Evolutionary conservation across 2,329 filamentous ascomycete species (phyloP).

Genomic region (Fusarium circinatum): DNA sequence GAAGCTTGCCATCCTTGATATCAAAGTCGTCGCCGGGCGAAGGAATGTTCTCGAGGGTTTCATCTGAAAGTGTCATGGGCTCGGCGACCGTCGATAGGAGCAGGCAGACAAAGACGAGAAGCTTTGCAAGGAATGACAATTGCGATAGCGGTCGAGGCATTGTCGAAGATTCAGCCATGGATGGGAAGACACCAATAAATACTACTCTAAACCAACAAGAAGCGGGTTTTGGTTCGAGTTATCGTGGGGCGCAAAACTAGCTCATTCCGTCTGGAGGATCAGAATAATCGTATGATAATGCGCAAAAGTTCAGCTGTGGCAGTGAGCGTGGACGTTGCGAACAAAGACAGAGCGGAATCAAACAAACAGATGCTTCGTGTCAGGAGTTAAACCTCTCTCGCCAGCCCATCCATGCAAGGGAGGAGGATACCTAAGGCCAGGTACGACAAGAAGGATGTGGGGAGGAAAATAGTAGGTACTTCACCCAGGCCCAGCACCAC

Average conservation of each 20-base stretch:
- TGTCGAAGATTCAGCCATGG: slow-evolving; percentile 30
- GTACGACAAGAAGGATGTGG: slow-evolving; percentile 22
- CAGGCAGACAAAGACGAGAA: slow-evolving; percentile 32
- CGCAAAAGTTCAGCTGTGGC: not conserved
- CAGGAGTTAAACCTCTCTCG: slow-evolving; percentile 27
- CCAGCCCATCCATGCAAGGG: slow-evolving; percentile 34
- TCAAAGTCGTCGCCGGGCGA: slow-evolving; percentile 81
- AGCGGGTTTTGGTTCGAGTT: slow-evolving; percentile 32
- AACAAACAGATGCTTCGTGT: slow-evolving; percentile 28
- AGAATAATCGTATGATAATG: not conserved
- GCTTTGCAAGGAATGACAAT: slow-evolving; percentile 31
- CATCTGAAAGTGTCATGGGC: slow-evolving; percentile 74
- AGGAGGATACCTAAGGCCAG: slow-evolving; percentile 16
- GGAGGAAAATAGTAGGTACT: slow-evolving; percentile 15
- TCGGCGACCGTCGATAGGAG: slow-evolving; percentile 45
- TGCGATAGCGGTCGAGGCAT: slow-evolving; percentile 30
- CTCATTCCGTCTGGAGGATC: slow-evolving; percentile 33
- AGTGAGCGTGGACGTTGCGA: not conserved
- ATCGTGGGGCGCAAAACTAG: slow-evolving; percentile 38
- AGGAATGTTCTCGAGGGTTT: slow-evolving; percentile 76
- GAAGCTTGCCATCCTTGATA: slow-evolving; percentile 76
- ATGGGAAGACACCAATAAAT: slow-evolving; percentile 27
- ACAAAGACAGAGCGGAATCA: slow-evolving; percentile 11
- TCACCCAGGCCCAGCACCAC: not conserved
- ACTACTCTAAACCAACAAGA: slow-evolving; percentile 30